Percentiles rank a stretch among this genome's conserved stretches.
phyloP scores from a whole-genome alignment of 768 basidiomycete genomes.

The Epithele typhae region DNA sequence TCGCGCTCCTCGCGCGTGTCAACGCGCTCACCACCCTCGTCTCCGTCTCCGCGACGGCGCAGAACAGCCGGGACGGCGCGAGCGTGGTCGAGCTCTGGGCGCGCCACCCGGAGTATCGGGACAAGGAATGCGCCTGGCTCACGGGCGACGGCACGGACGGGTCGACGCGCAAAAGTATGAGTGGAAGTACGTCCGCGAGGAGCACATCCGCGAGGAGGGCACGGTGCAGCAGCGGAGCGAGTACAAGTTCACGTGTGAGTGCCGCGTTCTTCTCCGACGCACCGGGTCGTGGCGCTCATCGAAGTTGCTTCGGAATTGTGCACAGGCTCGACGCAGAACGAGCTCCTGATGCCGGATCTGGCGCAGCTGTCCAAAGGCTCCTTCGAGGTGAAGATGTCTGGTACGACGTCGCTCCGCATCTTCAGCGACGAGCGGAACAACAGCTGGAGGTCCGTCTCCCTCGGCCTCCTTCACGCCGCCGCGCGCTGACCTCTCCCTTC shows the following conservation, averaged over 20 bases:
- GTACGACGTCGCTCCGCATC: background rate
- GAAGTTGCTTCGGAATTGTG: no score
- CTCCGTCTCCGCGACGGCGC: constrained; percentile 1
- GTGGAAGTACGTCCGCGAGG: constrained; percentile 25
- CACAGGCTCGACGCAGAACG: background rate
- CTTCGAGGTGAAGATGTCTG: background rate
- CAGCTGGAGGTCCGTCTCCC: background rate
- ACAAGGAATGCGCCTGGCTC: constrained; percentile 18
- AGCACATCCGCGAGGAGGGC: constrained; percentile 23
- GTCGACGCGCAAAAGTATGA: constrained; percentile 17
- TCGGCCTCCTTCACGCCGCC: background rate
- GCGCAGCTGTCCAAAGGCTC: background rate
- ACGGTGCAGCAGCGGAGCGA: constrained; percentile 13
- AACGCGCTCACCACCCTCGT: constrained; percentile 27
- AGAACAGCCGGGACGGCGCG: background rate
- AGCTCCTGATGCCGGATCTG: background rate
- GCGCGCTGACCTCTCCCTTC: background rate
- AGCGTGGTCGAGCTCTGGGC: constrained; percentile 21
- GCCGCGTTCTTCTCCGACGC: background rate
- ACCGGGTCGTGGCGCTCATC: background rate
- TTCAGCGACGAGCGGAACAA: background rate
- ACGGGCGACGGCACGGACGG: background rate
- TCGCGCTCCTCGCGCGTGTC: constrained; percentile 21
- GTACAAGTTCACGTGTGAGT: constrained; percentile 18
- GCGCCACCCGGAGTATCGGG: constrained; percentile 19